Evolutionary conservation across 306 rosid species (phyloP).

Genomic region (Quillaja saponaria): DNA sequence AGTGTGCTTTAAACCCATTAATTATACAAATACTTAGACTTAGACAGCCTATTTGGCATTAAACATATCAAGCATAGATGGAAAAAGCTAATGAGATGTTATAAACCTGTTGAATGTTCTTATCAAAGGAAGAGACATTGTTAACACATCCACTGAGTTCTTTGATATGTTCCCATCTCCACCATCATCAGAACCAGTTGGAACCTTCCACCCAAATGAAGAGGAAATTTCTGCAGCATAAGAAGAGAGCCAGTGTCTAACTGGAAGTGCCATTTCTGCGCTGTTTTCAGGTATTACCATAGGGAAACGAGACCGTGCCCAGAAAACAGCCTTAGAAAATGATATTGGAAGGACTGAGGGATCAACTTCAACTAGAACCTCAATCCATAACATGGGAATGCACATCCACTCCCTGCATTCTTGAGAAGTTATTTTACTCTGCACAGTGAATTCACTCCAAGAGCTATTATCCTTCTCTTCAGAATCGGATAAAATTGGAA

Average conservation of each 20-base stretch:
- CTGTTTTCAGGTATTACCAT: constrained; percentile 66
- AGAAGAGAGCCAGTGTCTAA: constrained; percentile 68
- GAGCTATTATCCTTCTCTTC: constrained; percentile 60
- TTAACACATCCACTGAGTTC: constrained; percentile 74
- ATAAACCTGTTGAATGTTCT: constrained; percentile 73
- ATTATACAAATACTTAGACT: neutral
- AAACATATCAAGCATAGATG: constrained; percentile 18
- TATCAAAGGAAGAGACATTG: constrained; percentile 64
- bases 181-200: constrained; percentile 92
- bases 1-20: constrained; percentile 15
- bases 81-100: constrained; percentile 34
- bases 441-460: constrained; percentile 69
- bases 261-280: constrained; percentile 66
- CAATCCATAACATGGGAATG: constrained; percentile 94
- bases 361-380: constrained; percentile 67
- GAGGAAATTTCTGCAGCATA: constrained; percentile 64
- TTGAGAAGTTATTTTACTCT: constrained; percentile 62
- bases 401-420: constrained; percentile 85
- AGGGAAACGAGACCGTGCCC: constrained; percentile 90
- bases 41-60: constrained; percentile 12
- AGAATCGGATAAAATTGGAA: constrained; percentile 35
- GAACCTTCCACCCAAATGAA: constrained; percentile 86
- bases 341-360: constrained; percentile 75
- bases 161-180: constrained; percentile 69
- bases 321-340: constrained; percentile 89